These are phyloP conservation scores for Gonium pectorale DNA, from an alignment of 139 green algal genomes.

Conservation along the genomic window DNA sequence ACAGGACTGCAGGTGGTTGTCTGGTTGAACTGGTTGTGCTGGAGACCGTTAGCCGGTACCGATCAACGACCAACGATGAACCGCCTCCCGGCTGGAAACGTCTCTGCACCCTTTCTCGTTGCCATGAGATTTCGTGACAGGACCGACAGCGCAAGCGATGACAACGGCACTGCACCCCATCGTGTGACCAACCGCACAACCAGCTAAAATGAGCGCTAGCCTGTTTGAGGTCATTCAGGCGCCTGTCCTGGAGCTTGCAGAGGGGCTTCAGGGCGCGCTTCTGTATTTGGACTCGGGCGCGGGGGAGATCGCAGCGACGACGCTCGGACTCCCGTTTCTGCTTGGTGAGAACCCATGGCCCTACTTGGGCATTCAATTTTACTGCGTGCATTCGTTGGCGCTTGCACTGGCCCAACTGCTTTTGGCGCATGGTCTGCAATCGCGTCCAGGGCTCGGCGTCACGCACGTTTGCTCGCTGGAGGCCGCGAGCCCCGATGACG, in stretches of 20 bases:
- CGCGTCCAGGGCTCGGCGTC: slow-evolving; percentile 56
- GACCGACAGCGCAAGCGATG: no score
- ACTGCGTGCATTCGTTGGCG: not conserved
- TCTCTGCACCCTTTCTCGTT: no score
- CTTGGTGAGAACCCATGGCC: no score
- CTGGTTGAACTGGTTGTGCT: no score
- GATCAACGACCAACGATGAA: no score
- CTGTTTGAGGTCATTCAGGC: slow-evolving; percentile 26
- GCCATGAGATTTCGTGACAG: no score
- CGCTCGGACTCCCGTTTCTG: slow-evolving; percentile 56
- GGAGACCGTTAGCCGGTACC: no score
- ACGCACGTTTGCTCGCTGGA: slow-evolving; percentile 62
- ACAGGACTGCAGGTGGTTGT: no score
- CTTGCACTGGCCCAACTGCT: not conserved
- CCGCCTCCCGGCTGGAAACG: no score
- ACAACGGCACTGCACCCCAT: no score
- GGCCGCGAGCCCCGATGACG: slow-evolving; percentile 49
- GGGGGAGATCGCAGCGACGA: slow-evolving; percentile 54
- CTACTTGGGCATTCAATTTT: not conserved
- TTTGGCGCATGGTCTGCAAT: not conserved
- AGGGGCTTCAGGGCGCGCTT: slow-evolving; percentile 44
- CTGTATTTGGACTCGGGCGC: slow-evolving; percentile 65
- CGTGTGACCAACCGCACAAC: no score
- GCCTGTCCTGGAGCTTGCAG: slow-evolving; percentile 49
- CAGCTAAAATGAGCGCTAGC: no score